Percentiles rank a stretch among this genome's conserved stretches.
These are phyloP conservation scores for Whalleya microplaca DNA, from an alignment of 2,329 filamentous ascomycete genomes.

Conservation along the genomic window DNA sequence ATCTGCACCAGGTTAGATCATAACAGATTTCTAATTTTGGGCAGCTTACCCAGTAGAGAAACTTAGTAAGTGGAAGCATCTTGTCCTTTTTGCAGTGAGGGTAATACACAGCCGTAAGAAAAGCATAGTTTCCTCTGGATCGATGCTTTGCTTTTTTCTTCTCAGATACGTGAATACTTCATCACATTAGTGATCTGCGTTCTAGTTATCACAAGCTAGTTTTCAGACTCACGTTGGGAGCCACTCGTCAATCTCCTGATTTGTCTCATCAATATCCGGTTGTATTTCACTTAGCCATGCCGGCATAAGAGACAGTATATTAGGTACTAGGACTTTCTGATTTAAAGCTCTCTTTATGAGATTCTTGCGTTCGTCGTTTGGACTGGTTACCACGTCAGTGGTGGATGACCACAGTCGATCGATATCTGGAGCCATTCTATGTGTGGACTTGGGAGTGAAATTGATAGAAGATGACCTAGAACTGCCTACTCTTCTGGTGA, in stretches of 20 bases:
- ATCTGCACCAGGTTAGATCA: constrained; percentile 21
- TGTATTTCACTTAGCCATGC: constrained; percentile 32
- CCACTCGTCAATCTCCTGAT: constrained; percentile 34
- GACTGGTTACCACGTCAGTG: neutral
- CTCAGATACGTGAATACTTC: constrained; percentile 31
- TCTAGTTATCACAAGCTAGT: neutral
- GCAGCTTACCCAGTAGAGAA: constrained; percentile 34
- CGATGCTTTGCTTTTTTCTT: constrained; percentile 35
- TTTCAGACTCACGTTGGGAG: constrained; percentile 26
- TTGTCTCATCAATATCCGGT: constrained; percentile 33
- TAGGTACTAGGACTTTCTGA: constrained; percentile 33
- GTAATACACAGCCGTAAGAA: constrained; percentile 34
- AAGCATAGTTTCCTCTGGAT: constrained; percentile 32
- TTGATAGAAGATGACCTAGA: neutral
- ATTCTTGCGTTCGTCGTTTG: constrained; percentile 27
- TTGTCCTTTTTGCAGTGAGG: constrained; percentile 35
- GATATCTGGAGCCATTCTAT: constrained; percentile 28
- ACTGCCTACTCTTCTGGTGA: too few relatives aligned
- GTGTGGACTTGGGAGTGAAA: neutral
- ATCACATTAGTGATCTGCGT: constrained; percentile 7
- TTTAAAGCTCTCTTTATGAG: constrained; percentile 29
- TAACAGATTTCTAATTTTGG: neutral
- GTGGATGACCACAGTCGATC: constrained; percentile 14
- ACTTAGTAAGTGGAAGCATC: constrained; percentile 32
- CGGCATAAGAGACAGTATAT: constrained; percentile 35